phyloP scores from a whole-genome alignment of 768 basidiomycete species.

The Leccinum truebloodii region DNA sequence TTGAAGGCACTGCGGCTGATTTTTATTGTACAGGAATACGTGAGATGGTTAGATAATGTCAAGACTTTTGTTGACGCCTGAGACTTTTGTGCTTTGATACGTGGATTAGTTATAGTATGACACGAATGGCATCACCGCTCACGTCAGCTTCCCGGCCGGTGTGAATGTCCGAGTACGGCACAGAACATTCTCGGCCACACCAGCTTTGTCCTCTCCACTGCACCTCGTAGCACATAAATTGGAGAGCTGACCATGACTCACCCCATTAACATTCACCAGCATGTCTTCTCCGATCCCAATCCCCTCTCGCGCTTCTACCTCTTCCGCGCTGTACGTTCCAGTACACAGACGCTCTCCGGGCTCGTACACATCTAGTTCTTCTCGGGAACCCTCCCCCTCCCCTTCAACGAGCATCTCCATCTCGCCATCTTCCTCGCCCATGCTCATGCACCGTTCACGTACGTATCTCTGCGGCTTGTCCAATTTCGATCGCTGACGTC shows the following conservation, averaged over 20 bases:
- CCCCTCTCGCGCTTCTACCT: constrained; percentile 6
- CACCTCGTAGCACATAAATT: constrained; percentile 1
- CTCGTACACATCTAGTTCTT: constrained; percentile 18
- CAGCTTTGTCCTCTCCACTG: not conserved
- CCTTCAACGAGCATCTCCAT: constrained; percentile 9
- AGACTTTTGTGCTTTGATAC: not conserved
- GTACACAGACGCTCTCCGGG: constrained; percentile 38
- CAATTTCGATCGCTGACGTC: not conserved
- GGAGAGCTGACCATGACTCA: not conserved
- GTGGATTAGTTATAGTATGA: not conserved
- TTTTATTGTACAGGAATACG: constrained; percentile 70
- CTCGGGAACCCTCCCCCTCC: constrained; percentile 16
- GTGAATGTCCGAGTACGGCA: not conserved
- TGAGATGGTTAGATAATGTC: constrained; percentile 82
- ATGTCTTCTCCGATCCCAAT: constrained; percentile 32
- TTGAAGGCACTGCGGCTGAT: constrained; percentile 9
- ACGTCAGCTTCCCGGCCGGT: not conserved
- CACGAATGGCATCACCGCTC: constrained; percentile 29
- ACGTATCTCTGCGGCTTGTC: not conserved
- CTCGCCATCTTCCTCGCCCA: constrained; percentile 3
- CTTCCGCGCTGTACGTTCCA: constrained; percentile 39
- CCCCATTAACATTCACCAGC: not conserved
- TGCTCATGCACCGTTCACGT: not conserved
- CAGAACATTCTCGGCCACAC: constrained; percentile 23
- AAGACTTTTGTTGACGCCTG: constrained; percentile 77